phyloP scores from a whole-genome alignment of 169 alveolate species.

The Plasmodium reichenowi region DNA sequence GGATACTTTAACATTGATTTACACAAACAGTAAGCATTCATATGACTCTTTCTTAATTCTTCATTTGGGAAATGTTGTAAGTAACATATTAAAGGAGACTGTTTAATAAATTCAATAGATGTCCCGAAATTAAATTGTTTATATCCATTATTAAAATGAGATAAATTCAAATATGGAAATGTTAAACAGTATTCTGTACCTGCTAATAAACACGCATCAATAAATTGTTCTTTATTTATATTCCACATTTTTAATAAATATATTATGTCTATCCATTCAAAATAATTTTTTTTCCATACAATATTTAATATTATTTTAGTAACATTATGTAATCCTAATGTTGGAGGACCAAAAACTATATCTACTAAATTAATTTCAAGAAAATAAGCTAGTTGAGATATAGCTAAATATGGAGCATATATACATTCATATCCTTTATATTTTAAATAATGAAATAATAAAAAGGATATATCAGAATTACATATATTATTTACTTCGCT shows the following conservation, averaged over 20 bases:
- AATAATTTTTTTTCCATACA: slow-evolving; percentile 45
- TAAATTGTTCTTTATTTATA: slow-evolving; percentile 78
- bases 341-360: slow-evolving; percentile 82
- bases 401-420: slow-evolving; percentile 85
- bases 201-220: slow-evolving; percentile 83
- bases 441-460: slow-evolving; percentile 78
- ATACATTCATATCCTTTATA: slow-evolving; percentile 79
- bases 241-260: slow-evolving; percentile 77
- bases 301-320: slow-evolving; percentile 70
- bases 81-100: slow-evolving; percentile 81
- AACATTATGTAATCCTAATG: slow-evolving; percentile 79
- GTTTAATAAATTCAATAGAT: slow-evolving; percentile 81
- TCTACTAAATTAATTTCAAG: slow-evolving; percentile 76
- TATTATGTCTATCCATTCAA: slow-evolving; percentile 79
- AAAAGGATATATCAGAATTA: slow-evolving; percentile 77
- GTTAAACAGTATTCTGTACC: slow-evolving; percentile 87
- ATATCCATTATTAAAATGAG: slow-evolving; percentile 77
- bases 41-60: slow-evolving; percentile 45
- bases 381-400: slow-evolving; percentile 83
- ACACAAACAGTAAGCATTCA: slow-evolving; percentile 66
- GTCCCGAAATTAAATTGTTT: slow-evolving; percentile 75
- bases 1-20: slow-evolving; percentile 63
- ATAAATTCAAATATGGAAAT: slow-evolving; percentile 78
- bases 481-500: slow-evolving; percentile 32
- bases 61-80: slow-evolving; percentile 81